phyloP scores from a whole-genome alignment of 2,329 filamentous ascomycete species.

The Verticillium nubilum region DNA sequence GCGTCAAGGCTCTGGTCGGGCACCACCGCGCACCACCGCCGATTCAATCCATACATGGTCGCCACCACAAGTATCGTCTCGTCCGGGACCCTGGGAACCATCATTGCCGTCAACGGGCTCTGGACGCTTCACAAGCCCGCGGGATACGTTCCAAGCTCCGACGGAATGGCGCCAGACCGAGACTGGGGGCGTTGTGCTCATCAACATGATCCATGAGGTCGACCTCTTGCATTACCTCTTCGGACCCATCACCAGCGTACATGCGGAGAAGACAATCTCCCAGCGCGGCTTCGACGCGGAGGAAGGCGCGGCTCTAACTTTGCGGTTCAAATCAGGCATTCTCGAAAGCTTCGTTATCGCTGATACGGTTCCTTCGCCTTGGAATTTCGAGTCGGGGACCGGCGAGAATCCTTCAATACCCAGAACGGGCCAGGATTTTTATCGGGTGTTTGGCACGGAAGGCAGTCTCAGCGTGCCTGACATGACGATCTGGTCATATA shows the following conservation, averaged over 20 bases:
- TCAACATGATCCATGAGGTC: conserved; percentile 58
- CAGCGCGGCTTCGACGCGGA: conserved; percentile 44
- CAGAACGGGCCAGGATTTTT: conserved; percentile 35
- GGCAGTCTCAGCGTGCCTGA: conserved; percentile 49
- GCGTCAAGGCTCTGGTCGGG: conserved; percentile 45
- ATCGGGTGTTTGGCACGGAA: conserved; percentile 48
- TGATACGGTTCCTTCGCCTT: conserved; percentile 44
- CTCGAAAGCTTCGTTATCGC: conserved; percentile 53
- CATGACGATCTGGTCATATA: conserved; percentile 43
- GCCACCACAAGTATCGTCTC: conserved; percentile 40
- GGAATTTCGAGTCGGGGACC: conserved; percentile 52
- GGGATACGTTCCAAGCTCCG: conserved; percentile 42
- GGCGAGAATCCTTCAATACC: conserved; percentile 53
- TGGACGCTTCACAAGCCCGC: conserved; percentile 48
- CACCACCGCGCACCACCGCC: conserved; percentile 51
- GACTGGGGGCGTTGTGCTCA: conserved; percentile 43
- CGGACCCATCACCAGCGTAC: conserved; percentile 44
- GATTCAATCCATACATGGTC: conserved; percentile 52
- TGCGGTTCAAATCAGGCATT: conserved; percentile 46
- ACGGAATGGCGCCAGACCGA: conserved; percentile 39
- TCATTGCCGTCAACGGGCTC: conserved; percentile 48
- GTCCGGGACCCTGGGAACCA: conserved; percentile 32
- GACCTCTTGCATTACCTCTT: conserved; percentile 53
- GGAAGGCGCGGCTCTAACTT: conserved; percentile 48
- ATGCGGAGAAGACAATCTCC: conserved; percentile 39